A percentile compares a stretch with the other conserved stretches of the same genome.
Conservation (phyloP, 2,329 filamentous ascomycete genomes). For the Colletotrichum spinosum region DNA sequence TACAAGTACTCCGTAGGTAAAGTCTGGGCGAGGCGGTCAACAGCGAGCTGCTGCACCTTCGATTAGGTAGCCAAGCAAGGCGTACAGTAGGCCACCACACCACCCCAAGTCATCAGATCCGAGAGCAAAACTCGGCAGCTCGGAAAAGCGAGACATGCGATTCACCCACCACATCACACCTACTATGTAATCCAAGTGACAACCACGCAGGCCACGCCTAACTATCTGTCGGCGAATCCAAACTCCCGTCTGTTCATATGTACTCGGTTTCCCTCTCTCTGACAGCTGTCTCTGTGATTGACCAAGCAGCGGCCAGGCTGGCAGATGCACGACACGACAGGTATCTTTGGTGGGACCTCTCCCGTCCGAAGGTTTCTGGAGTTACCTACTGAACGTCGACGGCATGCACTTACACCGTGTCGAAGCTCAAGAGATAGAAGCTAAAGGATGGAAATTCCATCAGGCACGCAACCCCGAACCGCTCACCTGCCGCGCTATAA, state of each 20-base stretch:
- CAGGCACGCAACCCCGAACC: not conserved
- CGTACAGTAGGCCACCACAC: too few relatives aligned
- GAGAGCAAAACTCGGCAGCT: conserved; percentile 29
- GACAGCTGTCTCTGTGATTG: conserved; percentile 12
- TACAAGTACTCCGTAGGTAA: not conserved
- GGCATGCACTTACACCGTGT: conserved; percentile 18
- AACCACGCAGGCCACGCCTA: conserved; percentile 23
- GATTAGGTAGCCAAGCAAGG: too few relatives aligned
- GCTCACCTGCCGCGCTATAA: too few relatives aligned
- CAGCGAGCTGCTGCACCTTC: too few relatives aligned
- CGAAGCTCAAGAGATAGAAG: conserved; percentile 11
- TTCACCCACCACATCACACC: conserved; percentile 23
- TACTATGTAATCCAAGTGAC: conserved; percentile 6
- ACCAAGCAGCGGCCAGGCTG: conserved; percentile 15
- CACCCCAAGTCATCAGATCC: conserved; percentile 21
- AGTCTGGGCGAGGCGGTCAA: not conserved
- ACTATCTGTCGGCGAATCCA: conserved; percentile 4
- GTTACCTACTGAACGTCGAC: conserved; percentile 20
- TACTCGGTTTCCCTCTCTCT: conserved; percentile 13
- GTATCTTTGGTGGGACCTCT: not conserved
- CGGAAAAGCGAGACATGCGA: conserved; percentile 31
- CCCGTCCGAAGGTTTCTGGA: conserved; percentile 20
- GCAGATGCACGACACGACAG: conserved; percentile 14
- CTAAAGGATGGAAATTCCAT: conserved; percentile 3
- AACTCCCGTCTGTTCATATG: not conserved